Percentiles rank a stretch among this genome's conserved stretches.
Conservation (phyloP, 345 rosid genomes). For the Nephelium lappaceum region DNA sequence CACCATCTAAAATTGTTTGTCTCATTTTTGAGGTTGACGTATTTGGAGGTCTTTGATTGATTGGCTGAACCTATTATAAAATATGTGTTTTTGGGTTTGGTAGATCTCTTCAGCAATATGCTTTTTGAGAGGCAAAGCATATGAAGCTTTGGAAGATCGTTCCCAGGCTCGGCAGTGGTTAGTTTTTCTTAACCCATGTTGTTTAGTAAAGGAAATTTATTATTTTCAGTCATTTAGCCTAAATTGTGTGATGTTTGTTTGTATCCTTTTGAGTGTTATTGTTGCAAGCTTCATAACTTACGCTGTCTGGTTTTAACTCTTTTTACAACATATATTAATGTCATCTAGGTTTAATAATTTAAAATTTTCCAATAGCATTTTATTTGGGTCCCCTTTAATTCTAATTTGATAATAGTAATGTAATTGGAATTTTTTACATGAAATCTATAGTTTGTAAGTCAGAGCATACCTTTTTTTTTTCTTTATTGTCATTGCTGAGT, state of each 20-base stretch:
- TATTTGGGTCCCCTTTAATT: not conserved
- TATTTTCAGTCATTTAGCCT: not conserved
- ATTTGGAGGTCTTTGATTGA: not conserved
- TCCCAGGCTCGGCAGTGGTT: conserved; percentile 90
- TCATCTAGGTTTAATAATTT: not conserved
- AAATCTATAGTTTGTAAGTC: not conserved
- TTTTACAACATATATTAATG: not conserved
- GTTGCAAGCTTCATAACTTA: not conserved
- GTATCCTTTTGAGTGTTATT: not conserved
- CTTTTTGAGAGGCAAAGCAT: conserved; percentile 92
- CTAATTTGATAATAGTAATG: not conserved
- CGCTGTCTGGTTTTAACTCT: not conserved
- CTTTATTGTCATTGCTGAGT: not conserved
- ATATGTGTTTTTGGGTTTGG: not conserved
- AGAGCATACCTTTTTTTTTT: not conserved
- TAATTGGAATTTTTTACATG: not conserved
- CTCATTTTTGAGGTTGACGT: not conserved
- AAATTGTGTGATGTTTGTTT: not conserved
- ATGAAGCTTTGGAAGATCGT: conserved; percentile 88
- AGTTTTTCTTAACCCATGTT: conserved; percentile 25
- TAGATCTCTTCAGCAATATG: conserved; percentile 94
- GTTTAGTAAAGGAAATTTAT: not conserved
- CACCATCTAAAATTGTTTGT: not conserved
- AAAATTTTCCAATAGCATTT: not conserved
- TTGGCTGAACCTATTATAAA: not conserved